Conservation (phyloP, 352 stramenopile species). For the Globisporangium megalacanthum region DNA sequence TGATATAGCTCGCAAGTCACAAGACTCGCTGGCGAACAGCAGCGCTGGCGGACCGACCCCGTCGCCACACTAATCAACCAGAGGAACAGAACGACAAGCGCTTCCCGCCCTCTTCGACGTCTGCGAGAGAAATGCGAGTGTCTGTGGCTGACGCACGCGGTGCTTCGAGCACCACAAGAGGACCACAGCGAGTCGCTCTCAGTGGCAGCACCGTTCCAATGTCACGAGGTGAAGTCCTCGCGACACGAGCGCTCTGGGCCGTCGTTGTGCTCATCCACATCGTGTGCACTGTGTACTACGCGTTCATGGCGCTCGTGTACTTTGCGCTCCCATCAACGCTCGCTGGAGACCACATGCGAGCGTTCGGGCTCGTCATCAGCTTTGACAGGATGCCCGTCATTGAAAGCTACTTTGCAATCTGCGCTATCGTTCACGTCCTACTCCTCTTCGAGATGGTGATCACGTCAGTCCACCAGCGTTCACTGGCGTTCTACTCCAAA, state of each 20-base stretch:
- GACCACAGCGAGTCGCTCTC: too few species aligned
- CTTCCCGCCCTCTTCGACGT: too few species aligned
- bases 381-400: not conserved
- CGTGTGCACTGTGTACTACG: not conserved
- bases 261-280: not conserved
- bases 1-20: too few species aligned
- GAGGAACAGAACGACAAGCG: too few species aligned
- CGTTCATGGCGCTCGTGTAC: not conserved
- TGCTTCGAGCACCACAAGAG: too few species aligned
- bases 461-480: not conserved
- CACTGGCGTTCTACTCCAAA: not conserved
- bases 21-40: too few species aligned
- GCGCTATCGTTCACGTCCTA: not conserved
- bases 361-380: not conserved
- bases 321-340: not conserved
- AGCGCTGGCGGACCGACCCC: too few species aligned
- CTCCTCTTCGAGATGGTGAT: not conserved
- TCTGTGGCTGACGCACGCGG: too few species aligned
- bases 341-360: conserved; percentile 1
- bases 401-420: not conserved
- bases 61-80: too few species aligned
- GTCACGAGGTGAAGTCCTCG: not conserved
- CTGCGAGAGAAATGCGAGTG: too few species aligned
- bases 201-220: too few species aligned
- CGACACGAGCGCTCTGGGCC: not conserved